A percentile compares a stretch with the other conserved stretches of the same genome.
phyloP scores from a whole-genome alignment of 768 basidiomycete species.

The Ramaria sp. region DNA sequence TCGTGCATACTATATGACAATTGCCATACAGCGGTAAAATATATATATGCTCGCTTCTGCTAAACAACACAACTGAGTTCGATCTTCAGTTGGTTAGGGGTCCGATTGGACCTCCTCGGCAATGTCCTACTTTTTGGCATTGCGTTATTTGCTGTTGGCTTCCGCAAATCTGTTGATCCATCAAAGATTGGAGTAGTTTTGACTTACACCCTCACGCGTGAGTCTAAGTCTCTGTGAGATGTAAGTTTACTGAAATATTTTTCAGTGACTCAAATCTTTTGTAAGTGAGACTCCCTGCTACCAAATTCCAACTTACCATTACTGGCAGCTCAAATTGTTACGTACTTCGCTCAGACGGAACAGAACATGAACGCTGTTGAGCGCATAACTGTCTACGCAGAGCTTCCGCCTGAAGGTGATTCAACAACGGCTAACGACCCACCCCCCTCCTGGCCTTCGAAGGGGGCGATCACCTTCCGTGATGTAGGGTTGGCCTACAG shows the following conservation, averaged over 20 bases:
- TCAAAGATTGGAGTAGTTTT: slow-evolving; percentile 54
- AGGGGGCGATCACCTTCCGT: slow-evolving; percentile 44
- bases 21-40: slow-evolving; percentile 44
- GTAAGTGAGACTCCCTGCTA: slow-evolving; percentile 3
- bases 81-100: slow-evolving; percentile 36
- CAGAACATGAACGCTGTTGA: slow-evolving; percentile 70
- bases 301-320: background rate
- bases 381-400: slow-evolving; percentile 56
- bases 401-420: slow-evolving; percentile 46
- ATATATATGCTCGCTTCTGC: background rate
- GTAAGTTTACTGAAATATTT: slow-evolving; percentile 13
- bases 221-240: slow-evolving; percentile 16
- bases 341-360: slow-evolving; percentile 48
- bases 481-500: slow-evolving; percentile 52
- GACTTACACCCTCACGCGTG: slow-evolving; percentile 32
- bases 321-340: slow-evolving; percentile 29
- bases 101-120: slow-evolving; percentile 56
- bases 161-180: slow-evolving; percentile 43
- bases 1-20: slow-evolving; percentile 52
- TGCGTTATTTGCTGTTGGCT: slow-evolving; percentile 55
- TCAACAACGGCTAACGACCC: slow-evolving; percentile 32
- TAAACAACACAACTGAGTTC: slow-evolving; percentile 1
- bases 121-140: slow-evolving; percentile 64
- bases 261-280: slow-evolving; percentile 12
- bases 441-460: slow-evolving; percentile 35